These are phyloP conservation scores for Colletotrichum acutatum DNA, from an alignment of 2,329 filamentous ascomycete species.

Conservation along the genomic window DNA sequence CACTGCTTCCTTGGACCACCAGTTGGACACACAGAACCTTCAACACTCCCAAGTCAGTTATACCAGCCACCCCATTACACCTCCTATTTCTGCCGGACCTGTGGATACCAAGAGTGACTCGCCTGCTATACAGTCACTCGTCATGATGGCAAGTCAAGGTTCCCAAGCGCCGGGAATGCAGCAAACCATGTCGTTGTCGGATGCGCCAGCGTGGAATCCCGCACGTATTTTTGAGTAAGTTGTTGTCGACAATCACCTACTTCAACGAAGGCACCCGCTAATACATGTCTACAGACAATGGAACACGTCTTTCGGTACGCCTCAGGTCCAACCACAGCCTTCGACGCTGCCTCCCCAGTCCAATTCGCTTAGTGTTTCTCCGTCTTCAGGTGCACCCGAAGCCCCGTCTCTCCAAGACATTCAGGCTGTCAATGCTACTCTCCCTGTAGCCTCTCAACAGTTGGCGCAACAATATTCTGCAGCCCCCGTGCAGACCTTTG, in stretches of 20 bases:
- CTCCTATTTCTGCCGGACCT: conserved; percentile 79
- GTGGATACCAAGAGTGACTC: conserved; percentile 83
- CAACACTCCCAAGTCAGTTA: conserved; percentile 73
- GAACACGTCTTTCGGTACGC: conserved; percentile 92
- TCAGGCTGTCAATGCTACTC: conserved; percentile 56
- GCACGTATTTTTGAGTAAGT: conserved; percentile 90
- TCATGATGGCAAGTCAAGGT: conserved; percentile 73
- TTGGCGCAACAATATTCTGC: conserved; percentile 63
- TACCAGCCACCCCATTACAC: conserved; percentile 78
- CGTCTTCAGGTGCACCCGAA: conserved; percentile 65
- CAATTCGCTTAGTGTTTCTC: conserved; percentile 63
- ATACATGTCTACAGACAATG: conserved; percentile 74
- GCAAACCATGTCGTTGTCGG: conserved; percentile 69
- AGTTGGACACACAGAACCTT: conserved; percentile 62
- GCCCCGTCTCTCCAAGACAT: conserved; percentile 65
- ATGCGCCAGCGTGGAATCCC: conserved; percentile 82
- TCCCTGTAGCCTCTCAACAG: conserved; percentile 57
- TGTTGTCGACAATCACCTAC: neutral
- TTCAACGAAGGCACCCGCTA: conserved; percentile 19
- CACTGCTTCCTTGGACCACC: conserved; percentile 63
- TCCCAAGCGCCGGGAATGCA: conserved; percentile 63
- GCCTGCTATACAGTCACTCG: conserved; percentile 76
- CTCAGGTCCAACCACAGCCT: conserved; percentile 58
- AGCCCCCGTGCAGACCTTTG: conserved; percentile 66
- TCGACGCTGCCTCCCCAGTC: conserved; percentile 56